Base-by-base conservation (phyloP, 345 rosid species). In the Luvunga scandens region DNA sequence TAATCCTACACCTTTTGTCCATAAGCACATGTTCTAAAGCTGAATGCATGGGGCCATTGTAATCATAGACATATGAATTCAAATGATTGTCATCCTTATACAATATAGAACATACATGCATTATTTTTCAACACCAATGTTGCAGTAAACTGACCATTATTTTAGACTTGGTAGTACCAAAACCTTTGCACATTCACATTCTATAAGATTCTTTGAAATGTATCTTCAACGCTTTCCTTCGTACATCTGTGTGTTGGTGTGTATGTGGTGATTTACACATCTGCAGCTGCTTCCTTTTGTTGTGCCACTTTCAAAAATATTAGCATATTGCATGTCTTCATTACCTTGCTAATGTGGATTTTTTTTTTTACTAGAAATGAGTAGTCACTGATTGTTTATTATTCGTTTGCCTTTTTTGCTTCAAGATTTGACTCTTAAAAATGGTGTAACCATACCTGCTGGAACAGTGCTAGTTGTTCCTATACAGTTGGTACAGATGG, bases 381-480 rank as follows among this genome's bases (percentile, higher is more conserved):
- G 16, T 31, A 68, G 30, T 72, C 18, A 70, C 81, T 83, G 67
- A 85, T 74, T 53, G 36, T 25, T 75, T 19, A 16, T 69, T 64
- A 77, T 38, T 72, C 19, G 36, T 28, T 19, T 75, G 2, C 55
- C 39, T 27, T 24, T 10, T 24, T 42, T 56, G 34, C 38, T 80
- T 80, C 83, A 50, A 90, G 92, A 91, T 80, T 80, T 91, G 84
- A 78, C 42, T 75, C 89, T 89, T 30, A 85, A 88, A 85, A 84
- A 76, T 5, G 86, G 91, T 63, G 69, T 81, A 12, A 68, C 36
- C 16, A 30, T 90, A 68, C 92, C 94, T 12, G 86, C 89, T 76
- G 90, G 91, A 83, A 83, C 94, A 59, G 73, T 82, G 30, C 45
- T 89, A 59, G 90, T 91, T 42, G 91, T 88, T 13, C 94, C 92